These are phyloP conservation scores for Trebouxia gelatinosa DNA, from an alignment of 163 green algal genomes.

Conservation along the genomic window DNA sequence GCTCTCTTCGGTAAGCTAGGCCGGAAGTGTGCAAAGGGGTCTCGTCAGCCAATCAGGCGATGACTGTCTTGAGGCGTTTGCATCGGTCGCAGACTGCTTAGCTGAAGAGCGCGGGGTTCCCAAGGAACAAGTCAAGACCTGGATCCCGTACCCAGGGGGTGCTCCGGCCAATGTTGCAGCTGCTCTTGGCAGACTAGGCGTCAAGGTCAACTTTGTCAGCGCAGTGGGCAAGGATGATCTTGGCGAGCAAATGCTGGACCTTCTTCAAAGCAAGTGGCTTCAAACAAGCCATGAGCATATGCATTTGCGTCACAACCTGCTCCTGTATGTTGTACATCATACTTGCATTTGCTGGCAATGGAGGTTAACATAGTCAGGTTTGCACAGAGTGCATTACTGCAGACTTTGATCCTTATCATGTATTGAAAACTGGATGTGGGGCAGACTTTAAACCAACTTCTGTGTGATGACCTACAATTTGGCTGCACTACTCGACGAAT, in stretches of 20 bases:
- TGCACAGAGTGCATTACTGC: background rate
- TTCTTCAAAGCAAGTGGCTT: constrained; percentile 61
- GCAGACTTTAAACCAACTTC: background rate
- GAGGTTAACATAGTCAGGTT: background rate
- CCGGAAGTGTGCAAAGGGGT: background rate
- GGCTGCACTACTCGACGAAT: background rate
- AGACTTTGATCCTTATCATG: background rate
- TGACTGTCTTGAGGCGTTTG: background rate
- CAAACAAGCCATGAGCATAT: background rate
- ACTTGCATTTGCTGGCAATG: background rate
- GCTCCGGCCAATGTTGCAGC: constrained; percentile 85
- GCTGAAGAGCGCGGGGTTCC: constrained; percentile 77
- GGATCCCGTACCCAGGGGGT: constrained; percentile 84
- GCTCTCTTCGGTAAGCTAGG: constrained; percentile 65
- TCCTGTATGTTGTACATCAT: background rate
- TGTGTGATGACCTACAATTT: background rate
- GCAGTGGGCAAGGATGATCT: constrained; percentile 77
- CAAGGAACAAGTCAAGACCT: constrained; percentile 75
- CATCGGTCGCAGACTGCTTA: constrained; percentile 72
- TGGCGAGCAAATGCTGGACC: constrained; percentile 66
- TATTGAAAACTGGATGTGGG: background rate
- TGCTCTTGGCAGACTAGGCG: constrained; percentile 62
- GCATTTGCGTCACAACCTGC: background rate
- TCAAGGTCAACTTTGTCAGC: constrained; percentile 63
- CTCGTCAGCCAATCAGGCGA: too few species aligned